Conservation (phyloP, 2,329 filamentous ascomycete genomes). For the Phoma sp. region DNA sequence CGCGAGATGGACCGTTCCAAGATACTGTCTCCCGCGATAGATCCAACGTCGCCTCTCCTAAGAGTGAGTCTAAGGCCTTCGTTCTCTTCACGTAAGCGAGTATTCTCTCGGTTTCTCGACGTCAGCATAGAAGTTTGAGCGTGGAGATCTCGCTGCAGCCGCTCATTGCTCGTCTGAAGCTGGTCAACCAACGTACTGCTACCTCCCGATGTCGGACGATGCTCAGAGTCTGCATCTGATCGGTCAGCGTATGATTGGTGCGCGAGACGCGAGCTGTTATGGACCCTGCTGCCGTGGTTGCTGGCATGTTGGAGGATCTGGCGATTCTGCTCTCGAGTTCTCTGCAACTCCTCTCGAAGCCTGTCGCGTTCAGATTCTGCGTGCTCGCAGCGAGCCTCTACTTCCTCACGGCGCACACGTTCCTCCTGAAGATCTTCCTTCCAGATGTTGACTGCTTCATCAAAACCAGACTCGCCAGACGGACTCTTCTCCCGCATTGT, state of each 20-base stretch:
- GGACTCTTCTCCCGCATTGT: conserved; percentile 58
- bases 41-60: conserved; percentile 69
- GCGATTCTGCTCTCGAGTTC: conserved; percentile 59
- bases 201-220: conserved; percentile 43
- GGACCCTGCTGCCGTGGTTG: conserved; percentile 45
- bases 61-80: conserved; percentile 92
- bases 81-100: conserved; percentile 93
- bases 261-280: conserved; percentile 49
- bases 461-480: conserved; percentile 46
- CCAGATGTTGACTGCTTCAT: conserved; percentile 73
- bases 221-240: conserved; percentile 50
- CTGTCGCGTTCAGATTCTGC: conserved; percentile 86
- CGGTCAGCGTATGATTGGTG: conserved; percentile 46
- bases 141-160: conserved; percentile 87
- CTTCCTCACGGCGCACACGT: conserved; percentile 83
- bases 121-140: conserved; percentile 98
- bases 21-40: conserved; percentile 80
- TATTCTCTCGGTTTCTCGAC: conserved; percentile 92
- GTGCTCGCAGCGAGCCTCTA: conserved; percentile 85
- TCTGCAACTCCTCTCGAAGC: conserved; percentile 82
- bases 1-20: conserved; percentile 93
- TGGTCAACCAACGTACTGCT: conserved; percentile 82
- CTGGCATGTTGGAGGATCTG: conserved; percentile 42
- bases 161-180: conserved; percentile 88
- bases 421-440: conserved; percentile 94